Evolutionary conservation across 2,329 filamentous ascomycete genomes (phyloP).

Genomic region (Sporothrix phasma): DNA sequence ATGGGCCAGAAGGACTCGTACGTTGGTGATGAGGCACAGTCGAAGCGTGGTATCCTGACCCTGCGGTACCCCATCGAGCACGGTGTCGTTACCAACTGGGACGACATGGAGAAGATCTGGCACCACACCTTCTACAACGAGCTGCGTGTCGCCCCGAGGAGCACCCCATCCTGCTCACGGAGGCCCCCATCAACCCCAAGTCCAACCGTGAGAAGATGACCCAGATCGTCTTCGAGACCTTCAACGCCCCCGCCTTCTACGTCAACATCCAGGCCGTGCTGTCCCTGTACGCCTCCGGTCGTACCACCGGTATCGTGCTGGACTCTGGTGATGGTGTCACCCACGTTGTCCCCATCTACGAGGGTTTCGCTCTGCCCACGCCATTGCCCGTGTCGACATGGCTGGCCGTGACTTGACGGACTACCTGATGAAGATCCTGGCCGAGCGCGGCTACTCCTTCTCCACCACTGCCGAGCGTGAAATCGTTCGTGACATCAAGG

Average conservation of each 20-base stretch:
- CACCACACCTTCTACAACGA: slow-evolving; percentile 99
- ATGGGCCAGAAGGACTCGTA: slow-evolving; percentile 99
- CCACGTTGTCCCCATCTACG: slow-evolving; percentile 99
- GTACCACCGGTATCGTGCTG: slow-evolving; percentile 99
- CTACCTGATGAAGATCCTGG: slow-evolving; percentile 99
- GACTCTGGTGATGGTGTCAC: slow-evolving; percentile 99
- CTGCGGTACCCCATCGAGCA: slow-evolving; percentile 99
- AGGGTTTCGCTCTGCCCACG: slow-evolving; percentile 99
- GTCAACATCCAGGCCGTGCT: slow-evolving; percentile 99
- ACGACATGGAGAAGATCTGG: slow-evolving; percentile 99
- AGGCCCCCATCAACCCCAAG: slow-evolving; percentile 99
- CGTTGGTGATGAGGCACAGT: slow-evolving; percentile 99
- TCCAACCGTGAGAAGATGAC: slow-evolving; percentile 99
- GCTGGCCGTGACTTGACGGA: slow-evolving; percentile 99
- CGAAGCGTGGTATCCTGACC: slow-evolving; percentile 99
- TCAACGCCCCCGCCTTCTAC: slow-evolving; percentile 99
- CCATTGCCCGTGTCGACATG: slow-evolving; percentile 99
- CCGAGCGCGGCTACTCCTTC: slow-evolving; percentile 99
- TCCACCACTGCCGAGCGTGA: slow-evolving; percentile 99
- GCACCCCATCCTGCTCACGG: slow-evolving; percentile 97
- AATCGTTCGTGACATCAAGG: slow-evolving; percentile 99
- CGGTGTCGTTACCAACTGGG: slow-evolving; percentile 99
- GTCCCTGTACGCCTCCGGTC: slow-evolving; percentile 98
- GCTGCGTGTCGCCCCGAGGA: slow-evolving; percentile 99
- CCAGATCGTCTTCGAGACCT: slow-evolving; percentile 99